These are phyloP conservation scores for Sclerotinia subarctica DNA, from an alignment of 2,329 filamentous ascomycete species.

Conservation along the genomic window DNA sequence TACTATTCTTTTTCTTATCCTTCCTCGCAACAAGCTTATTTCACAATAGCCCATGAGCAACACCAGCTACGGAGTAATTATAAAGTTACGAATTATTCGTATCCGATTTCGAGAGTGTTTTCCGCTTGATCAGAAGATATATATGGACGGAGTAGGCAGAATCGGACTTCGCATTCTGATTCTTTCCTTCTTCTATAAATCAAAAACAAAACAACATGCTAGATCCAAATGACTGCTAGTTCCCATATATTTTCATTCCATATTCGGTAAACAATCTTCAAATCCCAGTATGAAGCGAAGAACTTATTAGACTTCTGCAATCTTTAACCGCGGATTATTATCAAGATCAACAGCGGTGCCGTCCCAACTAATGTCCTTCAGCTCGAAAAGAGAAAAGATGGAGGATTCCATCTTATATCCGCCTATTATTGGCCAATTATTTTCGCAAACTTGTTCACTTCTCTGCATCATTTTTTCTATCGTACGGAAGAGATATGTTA, in stretches of 20 bases:
- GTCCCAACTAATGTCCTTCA: neutral
- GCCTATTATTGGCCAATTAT: neutral
- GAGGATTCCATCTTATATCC: neutral
- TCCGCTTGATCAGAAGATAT: neutral
- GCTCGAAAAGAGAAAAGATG: neutral
- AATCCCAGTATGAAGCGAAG: neutral
- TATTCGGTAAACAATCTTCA: neutral
- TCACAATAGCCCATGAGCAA: neutral
- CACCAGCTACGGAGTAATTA: neutral
- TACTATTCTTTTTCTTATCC: too few species aligned
- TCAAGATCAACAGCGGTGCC: neutral
- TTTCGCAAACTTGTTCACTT: neutral
- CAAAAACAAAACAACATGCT: too few species aligned
- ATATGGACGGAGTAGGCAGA: too few species aligned
- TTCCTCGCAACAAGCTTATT: too few species aligned
- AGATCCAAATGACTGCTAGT: too few species aligned
- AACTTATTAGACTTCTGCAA: neutral
- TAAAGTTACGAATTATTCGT: too few species aligned
- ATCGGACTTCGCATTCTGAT: neutral
- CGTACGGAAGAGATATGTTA: too few species aligned
- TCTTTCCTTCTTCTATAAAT: neutral
- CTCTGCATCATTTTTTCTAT: neutral
- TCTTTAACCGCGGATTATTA: neutral
- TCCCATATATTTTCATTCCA: neutral
- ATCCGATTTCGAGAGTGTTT: neutral